These are phyloP conservation scores for Trichoderma sp. DNA, from an alignment of 2,329 filamentous ascomycete genomes.

Conservation along the genomic window DNA sequence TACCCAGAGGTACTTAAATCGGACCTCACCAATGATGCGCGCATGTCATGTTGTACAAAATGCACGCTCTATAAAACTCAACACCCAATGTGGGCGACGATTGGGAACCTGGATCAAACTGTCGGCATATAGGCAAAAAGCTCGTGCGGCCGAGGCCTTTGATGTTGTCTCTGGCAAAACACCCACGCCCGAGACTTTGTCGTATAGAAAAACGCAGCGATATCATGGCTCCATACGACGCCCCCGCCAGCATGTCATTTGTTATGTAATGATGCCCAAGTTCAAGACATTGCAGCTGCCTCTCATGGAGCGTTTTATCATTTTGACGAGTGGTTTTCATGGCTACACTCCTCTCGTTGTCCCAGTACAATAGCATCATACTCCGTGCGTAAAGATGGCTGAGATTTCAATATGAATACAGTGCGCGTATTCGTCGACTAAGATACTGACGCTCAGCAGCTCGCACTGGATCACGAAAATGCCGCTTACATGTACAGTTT, in stretches of 20 bases:
- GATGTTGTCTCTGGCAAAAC: background rate
- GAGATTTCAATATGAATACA: background rate
- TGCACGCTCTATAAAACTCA: slow-evolving; percentile 17
- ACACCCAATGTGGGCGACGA: background rate
- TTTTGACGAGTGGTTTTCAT: background rate
- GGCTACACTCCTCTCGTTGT: slow-evolving; percentile 21
- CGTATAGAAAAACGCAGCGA: background rate
- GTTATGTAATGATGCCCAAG: slow-evolving; percentile 25
- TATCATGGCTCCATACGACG: background rate
- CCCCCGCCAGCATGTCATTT: background rate
- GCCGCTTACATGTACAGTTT: slow-evolving; percentile 9
- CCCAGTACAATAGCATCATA: background rate
- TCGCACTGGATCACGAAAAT: slow-evolving; percentile 3
- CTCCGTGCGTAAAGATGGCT: background rate
- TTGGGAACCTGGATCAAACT: background rate
- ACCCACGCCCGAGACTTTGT: background rate
- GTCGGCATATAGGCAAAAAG: slow-evolving; percentile 13
- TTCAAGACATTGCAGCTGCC: background rate
- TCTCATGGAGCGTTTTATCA: background rate
- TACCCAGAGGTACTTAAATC: background rate
- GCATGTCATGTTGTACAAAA: slow-evolving; percentile 8
- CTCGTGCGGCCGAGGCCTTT: background rate
- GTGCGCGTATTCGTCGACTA: background rate
- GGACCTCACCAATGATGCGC: slow-evolving; percentile 10
- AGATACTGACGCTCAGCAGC: background rate